Evolutionary conservation across 495 filamentous ascomycete species (phyloP), one percentile per base, ranked within the genome.

Genomic region (Delitschia confertaspora): DNA sequence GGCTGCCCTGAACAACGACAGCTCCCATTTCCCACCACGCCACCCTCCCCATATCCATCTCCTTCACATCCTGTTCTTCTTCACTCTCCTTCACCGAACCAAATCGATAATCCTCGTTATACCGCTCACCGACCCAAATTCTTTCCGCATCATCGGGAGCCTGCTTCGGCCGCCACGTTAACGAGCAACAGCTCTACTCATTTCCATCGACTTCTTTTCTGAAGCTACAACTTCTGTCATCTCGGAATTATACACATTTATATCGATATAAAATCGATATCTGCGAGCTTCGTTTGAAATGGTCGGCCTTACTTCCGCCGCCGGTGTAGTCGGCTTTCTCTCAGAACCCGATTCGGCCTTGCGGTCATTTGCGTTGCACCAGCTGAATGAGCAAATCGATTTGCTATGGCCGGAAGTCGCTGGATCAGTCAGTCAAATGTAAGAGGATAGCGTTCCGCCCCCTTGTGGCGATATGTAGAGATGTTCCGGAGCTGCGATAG

Each of bases 381-480:
- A 83, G 47, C 74, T 96, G 58, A 91, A 96, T 66, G 83, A 91
- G 47, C 80, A 95, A 55, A 91, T 99, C 57, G 87, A 96, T 63
- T 80, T 87, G 38, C 74, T 96, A 49, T 99, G 93, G 93, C 87
- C 88, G 42, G 91, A 99, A 70, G 85, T 99, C 34, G 88, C 89
- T 21, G 85, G 80, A 35, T 80, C 83, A 32, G 76, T 99, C 57
- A 84, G 82, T 53, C 82, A 95, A 66, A 95, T 99, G 88, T 95
- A 69, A 64, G 86, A 20, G 18, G 3, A 36, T 26, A 3, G 7
- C 4, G 5, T 6, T 6, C 6, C 13, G 16, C 7, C 19, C 31
- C 19, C 13, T 8, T 6, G 19, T 47, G 18, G 18, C 17, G 9
- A 9, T 36, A 35, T 19, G 7, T 18, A 17, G 20, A 19, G 32